A percentile compares a stretch with the other conserved stretches of the same genome.
Conservation (phyloP, 768 basidiomycete species). For the Saitozyma sp. region DNA sequence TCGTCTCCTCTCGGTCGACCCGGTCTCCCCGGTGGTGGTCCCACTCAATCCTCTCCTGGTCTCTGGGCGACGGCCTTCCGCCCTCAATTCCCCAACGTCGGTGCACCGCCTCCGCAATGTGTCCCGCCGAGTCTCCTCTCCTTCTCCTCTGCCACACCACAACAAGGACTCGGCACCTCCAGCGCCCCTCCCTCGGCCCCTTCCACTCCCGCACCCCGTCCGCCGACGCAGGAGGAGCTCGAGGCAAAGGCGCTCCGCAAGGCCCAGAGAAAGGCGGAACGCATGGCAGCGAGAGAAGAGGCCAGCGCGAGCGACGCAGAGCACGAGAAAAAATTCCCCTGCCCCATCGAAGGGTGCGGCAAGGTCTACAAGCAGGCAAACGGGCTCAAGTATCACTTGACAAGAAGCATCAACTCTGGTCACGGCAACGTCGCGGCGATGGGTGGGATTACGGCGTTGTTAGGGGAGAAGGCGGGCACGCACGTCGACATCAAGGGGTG, state of each 20-base stretch:
- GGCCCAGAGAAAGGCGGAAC: constrained; percentile 45
- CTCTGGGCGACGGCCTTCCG: too few species aligned
- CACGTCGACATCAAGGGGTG: too few species aligned
- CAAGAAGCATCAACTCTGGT: constrained; percentile 48
- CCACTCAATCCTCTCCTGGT: too few species aligned
- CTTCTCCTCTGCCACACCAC: too few species aligned
- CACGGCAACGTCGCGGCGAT: constrained; percentile 49
- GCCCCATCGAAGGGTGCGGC: constrained; percentile 51
- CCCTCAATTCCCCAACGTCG: too few species aligned
- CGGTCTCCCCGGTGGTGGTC: too few species aligned
- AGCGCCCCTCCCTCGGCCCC: too few species aligned
- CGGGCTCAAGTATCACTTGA: constrained; percentile 51
- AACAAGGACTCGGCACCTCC: too few species aligned
- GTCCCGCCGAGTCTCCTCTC: too few species aligned
- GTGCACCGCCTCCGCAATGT: too few species aligned
- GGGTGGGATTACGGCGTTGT: constrained; percentile 27
- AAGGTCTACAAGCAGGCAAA: constrained; percentile 53
- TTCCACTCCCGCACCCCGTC: not conserved
- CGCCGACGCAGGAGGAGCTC: constrained; percentile 10
- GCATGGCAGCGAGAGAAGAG: constrained; percentile 36
- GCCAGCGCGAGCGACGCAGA: constrained; percentile 41
- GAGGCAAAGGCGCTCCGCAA: constrained; percentile 21
- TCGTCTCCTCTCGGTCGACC: too few species aligned
- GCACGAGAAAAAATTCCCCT: constrained; percentile 45
- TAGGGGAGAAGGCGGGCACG: constrained; percentile 15